A percentile compares a stretch with the other conserved stretches of the same genome.
Conservation (phyloP, 1,284 basidiomycete species). For the Rhodotorula sp. region DNA sequence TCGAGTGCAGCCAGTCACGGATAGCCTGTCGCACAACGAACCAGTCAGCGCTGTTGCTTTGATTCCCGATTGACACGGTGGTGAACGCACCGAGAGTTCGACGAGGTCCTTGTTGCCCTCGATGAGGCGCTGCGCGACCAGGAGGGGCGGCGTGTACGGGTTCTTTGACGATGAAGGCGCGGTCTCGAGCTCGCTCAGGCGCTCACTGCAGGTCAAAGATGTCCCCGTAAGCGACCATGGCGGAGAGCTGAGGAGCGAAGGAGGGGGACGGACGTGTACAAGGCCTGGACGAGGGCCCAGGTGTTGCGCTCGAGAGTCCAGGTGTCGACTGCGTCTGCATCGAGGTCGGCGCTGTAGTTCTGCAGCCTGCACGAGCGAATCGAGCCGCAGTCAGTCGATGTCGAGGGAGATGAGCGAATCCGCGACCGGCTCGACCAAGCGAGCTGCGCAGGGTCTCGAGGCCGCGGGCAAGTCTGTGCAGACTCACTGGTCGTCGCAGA, state of each 20-base stretch:
- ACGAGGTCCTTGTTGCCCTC: conserved; percentile 61
- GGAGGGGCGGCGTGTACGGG: conserved; percentile 72
- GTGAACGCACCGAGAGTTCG: conserved; percentile 62
- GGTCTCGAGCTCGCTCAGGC: conserved; percentile 12
- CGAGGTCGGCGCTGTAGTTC: conserved; percentile 43
- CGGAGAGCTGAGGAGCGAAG: background rate
- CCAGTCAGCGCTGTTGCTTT: background rate
- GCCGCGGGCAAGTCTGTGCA: background rate
- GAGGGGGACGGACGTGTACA: conserved; percentile 51
- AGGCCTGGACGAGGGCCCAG: conserved; percentile 73
- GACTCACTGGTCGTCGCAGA: conserved; percentile 37
- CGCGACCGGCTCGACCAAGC: background rate
- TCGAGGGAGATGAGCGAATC: background rate
- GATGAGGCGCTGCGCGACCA: conserved; percentile 70
- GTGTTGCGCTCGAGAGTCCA: conserved; percentile 74
- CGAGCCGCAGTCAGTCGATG: background rate
- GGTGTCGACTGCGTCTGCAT: conserved; percentile 61
- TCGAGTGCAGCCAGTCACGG: conserved; percentile 73
- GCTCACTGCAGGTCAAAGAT: conserved; percentile 19
- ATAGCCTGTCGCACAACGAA: conserved; percentile 52
- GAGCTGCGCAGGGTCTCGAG: background rate
- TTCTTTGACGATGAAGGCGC: conserved; percentile 55
- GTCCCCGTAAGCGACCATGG: background rate
- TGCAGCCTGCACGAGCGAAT: conserved; percentile 15
- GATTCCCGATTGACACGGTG: background rate